Evolutionary conservation across 2,329 filamentous ascomycete genomes (phyloP), one percentile per base, ranked within the genome.

Genomic region (Fusarium concolor): DNA sequence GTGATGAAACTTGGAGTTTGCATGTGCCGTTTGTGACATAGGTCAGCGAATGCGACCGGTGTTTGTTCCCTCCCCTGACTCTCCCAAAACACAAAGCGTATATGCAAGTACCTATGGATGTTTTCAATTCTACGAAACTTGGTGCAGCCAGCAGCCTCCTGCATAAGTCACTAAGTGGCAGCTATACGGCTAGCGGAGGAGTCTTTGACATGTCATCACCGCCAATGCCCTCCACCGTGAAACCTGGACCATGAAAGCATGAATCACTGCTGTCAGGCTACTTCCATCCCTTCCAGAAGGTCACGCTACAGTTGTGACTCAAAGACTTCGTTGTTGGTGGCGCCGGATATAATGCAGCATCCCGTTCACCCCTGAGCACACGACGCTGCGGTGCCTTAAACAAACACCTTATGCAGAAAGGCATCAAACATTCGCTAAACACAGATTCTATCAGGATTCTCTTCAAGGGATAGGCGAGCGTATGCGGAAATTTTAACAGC

Each of bases 401-500:
- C 41, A 31, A 14, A 26, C 17, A 50, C 14, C 11, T 15, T 5
- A 38, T 38, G 18, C n/a, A 46, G 14, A 20, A 7, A n/a, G 10
- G 20, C 42, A 42, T 31, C 12, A 15, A 28, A 15, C 20, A 29
- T 7, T 29, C 11, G n/a, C 7, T 10, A 6, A n/a, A 26, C 28
- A 35, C 18, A 10, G 9, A 4, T 5, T 6, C 35, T 6, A 12
- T 10, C 20, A 2, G 11, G 6, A 37, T 18, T 15, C 7, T 3
- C 0, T 2, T 43, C 11, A 7, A 11, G 2, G 22, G 12, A 1
- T 10, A 10, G n/a, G 52, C 2, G 20, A 22, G 22, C 7, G 12
- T 17, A 2, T 22, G 26, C n/a, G 22, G 20, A 22, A 20, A 17
- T 18, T 18, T 18, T 10, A 31, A 43, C 20, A 17, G n/a, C 6